These are phyloP conservation scores for Hypoxylon cercidicola DNA, from an alignment of 495 filamentous ascomycete genomes.

Conservation along the genomic window DNA sequence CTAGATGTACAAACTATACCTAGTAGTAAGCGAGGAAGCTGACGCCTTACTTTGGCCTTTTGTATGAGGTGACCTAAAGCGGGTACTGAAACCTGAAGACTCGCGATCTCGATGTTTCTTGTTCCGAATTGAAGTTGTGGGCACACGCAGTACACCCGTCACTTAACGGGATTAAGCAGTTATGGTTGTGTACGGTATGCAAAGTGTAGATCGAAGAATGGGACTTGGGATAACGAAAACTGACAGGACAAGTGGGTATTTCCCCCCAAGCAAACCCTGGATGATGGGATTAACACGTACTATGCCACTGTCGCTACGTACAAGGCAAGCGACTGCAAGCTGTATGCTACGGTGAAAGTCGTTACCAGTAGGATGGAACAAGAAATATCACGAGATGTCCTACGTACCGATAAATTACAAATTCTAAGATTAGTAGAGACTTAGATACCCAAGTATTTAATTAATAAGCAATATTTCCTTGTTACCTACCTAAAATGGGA, in stretches of 20 bases:
- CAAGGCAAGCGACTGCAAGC: slow-evolving; percentile 19
- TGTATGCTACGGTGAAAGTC: slow-evolving; percentile 24
- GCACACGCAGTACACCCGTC: slow-evolving; percentile 11
- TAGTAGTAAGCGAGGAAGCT: slow-evolving; percentile 12
- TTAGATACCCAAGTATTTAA: not conserved
- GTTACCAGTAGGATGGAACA: slow-evolving; percentile 38
- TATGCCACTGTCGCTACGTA: slow-evolving; percentile 14
- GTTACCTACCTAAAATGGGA: slow-evolving; percentile 29
- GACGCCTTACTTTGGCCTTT: slow-evolving; percentile 5
- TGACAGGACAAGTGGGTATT: slow-evolving; percentile 42
- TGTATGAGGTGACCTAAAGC: not conserved
- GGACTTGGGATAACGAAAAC: slow-evolving; percentile 27
- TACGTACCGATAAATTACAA: slow-evolving; percentile 17
- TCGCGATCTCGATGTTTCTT: slow-evolving; percentile 15
- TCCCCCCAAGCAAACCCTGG: slow-evolving; percentile 12
- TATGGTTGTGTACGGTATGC: slow-evolving; percentile 18
- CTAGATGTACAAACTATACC: not conserved
- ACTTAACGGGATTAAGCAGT: slow-evolving; percentile 24
- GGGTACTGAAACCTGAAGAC: slow-evolving; percentile 1
- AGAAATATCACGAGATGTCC: slow-evolving; percentile 19
- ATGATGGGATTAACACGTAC: slow-evolving; percentile 17
- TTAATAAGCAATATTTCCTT: slow-evolving; percentile 6
- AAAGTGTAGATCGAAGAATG: slow-evolving; percentile 32
- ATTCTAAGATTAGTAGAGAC: slow-evolving; percentile 4
- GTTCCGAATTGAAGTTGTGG: slow-evolving; percentile 17